phyloP scores from a whole-genome alignment of 768 basidiomycete species.

The Tubosaeta sp. region DNA sequence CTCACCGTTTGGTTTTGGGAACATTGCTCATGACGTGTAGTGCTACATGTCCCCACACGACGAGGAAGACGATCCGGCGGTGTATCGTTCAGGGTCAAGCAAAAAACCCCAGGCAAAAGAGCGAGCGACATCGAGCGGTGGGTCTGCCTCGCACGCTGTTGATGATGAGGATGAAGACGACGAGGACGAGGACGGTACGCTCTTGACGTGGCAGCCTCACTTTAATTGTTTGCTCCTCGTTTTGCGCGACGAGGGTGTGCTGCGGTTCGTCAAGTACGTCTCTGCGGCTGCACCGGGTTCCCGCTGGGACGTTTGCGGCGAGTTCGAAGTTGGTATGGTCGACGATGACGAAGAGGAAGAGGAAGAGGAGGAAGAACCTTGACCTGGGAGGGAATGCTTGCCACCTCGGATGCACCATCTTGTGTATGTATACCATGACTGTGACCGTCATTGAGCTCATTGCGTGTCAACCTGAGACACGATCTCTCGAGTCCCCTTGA shows the following conservation, averaged over 20 bases:
- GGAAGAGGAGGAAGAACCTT: constrained; percentile 44
- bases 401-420: not conserved
- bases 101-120: constrained; percentile 29
- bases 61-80: constrained; percentile 92
- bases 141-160: constrained; percentile 10
- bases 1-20: not conserved
- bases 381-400: not conserved
- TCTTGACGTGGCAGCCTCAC: constrained; percentile 82
- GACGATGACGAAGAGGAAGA: constrained; percentile 40
- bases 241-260: constrained; percentile 86
- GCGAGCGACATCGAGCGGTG: constrained; percentile 7
- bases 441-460: too few relatives aligned
- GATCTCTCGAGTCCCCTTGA: too few relatives aligned
- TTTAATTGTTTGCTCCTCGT: constrained; percentile 90
- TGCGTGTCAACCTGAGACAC: too few relatives aligned
- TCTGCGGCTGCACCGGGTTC: constrained; percentile 86
- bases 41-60: constrained; percentile 96
- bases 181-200: constrained; percentile 63
- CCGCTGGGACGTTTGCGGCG: constrained; percentile 89
- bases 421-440: not conserved
- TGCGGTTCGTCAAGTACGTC: constrained; percentile 95
- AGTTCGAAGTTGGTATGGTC: constrained; percentile 86
- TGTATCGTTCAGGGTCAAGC: constrained; percentile 68
- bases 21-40: constrained; percentile 32
- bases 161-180: constrained; percentile 20